Conservation (phyloP, 179 eudicot genomes). For the Silene vulgaris region DNA sequence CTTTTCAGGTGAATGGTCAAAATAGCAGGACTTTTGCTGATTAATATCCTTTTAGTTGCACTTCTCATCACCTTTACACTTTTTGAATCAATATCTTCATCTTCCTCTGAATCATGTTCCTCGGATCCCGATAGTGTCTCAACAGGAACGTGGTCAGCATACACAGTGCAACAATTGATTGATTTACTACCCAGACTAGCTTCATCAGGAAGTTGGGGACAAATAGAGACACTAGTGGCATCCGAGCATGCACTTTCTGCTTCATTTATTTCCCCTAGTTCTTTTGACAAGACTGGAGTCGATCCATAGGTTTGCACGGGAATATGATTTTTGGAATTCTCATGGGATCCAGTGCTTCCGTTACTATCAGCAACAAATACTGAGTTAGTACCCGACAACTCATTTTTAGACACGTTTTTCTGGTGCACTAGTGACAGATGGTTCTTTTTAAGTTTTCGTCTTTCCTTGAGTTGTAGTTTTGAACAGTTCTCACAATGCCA, state of each 20-base stretch:
- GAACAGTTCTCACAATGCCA: constrained; percentile 97
- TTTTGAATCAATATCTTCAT: constrained; percentile 33
- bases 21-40: constrained; percentile 58
- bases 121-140: constrained; percentile 24
- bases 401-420: constrained; percentile 27
- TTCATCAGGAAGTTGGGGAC: constrained; percentile 23
- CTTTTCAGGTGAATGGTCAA: constrained; percentile 90
- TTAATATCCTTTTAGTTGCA: constrained; percentile 74
- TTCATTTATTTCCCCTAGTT: constrained; percentile 24
- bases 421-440: constrained; percentile 15
- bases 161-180: constrained; percentile 23
- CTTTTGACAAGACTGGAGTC: constrained; percentile 19
- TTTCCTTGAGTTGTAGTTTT: constrained; percentile 42
- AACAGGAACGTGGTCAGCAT: constrained; percentile 15
- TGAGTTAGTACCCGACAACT: constrained; percentile 15
- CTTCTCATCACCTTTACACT: constrained; percentile 67
- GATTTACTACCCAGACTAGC: constrained; percentile 22
- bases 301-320: constrained; percentile 19
- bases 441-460: constrained; percentile 34
- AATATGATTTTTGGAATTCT: constrained; percentile 20
- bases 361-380: constrained; percentile 16
- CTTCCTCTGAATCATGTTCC: constrained; percentile 37
- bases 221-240: constrained; percentile 23
- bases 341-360: constrained; percentile 30
- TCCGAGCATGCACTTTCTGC: constrained; percentile 22